Evolutionary conservation across 352 stramenopile species (phyloP).

Genomic region (Phytophthora nicotianae): DNA sequence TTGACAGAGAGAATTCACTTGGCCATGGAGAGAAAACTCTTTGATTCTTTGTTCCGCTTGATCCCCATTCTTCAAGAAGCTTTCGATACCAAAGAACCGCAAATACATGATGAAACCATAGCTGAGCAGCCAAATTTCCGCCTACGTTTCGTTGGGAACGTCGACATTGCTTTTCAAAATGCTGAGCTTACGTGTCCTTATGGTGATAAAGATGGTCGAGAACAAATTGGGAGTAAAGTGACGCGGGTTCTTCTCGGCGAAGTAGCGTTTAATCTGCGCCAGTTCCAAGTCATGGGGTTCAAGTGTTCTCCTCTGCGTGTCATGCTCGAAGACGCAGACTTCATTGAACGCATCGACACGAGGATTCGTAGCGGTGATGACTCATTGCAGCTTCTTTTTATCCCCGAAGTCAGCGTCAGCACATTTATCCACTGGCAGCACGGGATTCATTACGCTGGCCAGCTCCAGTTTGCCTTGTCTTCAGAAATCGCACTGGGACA

Average conservation of each 20-base stretch:
- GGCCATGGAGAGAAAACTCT: conserved; percentile 12
- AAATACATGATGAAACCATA: neutral
- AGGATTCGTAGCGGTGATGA: conserved; percentile 9
- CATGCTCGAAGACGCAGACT: conserved; percentile 31
- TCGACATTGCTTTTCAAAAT: conserved; percentile 54
- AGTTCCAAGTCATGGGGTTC: conserved; percentile 59
- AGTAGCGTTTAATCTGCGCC: conserved; percentile 47
- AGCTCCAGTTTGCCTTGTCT: conserved; percentile 55
- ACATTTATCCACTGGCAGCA: conserved; percentile 38
- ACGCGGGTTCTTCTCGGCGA: conserved; percentile 42
- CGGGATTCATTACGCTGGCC: conserved; percentile 10
- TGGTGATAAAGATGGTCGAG: conserved; percentile 19
- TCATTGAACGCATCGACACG: neutral
- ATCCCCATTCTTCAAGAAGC: conserved; percentile 42
- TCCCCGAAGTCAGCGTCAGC: conserved; percentile 30
- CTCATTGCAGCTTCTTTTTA: conserved; percentile 34
- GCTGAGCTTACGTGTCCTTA: conserved; percentile 44
- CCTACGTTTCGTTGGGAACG: conserved; percentile 50
- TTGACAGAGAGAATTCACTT: conserved; percentile 25
- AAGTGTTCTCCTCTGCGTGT: conserved; percentile 32
- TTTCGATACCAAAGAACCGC: conserved; percentile 42
- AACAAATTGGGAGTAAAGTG: conserved; percentile 32
- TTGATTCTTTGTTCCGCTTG: conserved; percentile 16
- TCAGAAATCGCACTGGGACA: conserved; percentile 55
- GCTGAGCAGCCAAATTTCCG: conserved; percentile 34